Conservation (phyloP, 371 early-diverging fungal species). For the Batkoa obscura region DNA sequence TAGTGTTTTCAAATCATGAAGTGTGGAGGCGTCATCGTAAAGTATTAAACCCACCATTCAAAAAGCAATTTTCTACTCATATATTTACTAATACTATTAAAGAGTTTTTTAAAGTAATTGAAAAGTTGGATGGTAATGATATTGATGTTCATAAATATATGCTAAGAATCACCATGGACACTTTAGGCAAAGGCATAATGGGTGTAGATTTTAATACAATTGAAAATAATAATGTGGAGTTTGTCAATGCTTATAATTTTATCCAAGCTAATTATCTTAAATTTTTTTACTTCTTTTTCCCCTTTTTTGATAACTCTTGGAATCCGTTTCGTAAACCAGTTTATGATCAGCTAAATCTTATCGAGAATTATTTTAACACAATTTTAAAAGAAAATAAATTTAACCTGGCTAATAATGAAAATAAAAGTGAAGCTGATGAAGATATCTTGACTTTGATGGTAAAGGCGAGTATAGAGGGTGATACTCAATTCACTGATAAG, state of each 20-base stretch:
- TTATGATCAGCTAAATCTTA: background rate
- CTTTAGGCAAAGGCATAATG: background rate
- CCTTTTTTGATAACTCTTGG: background rate
- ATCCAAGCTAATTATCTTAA: background rate
- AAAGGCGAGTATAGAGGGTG: background rate
- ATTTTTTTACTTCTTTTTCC: background rate
- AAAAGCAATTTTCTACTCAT: slow-evolving; percentile 4
- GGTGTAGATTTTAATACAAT: background rate
- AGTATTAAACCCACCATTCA: slow-evolving; percentile 12
- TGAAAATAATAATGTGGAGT: background rate
- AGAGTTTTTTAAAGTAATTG: background rate
- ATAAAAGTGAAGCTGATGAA: background rate
- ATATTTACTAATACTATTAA: background rate
- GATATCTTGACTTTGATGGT: background rate
- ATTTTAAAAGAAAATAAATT: too few relatives aligned
- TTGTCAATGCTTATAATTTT: background rate
- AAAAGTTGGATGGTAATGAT: too few relatives aligned
- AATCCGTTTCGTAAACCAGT: background rate
- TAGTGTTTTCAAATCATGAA: slow-evolving; percentile 8
- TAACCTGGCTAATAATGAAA: too few relatives aligned
- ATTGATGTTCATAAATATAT: slow-evolving; percentile 11
- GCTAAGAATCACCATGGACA: background rate
- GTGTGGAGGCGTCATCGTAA: slow-evolving; percentile 15
- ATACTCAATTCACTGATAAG: background rate
- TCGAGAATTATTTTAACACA: background rate